A percentile compares a stretch with the other conserved stretches of the same genome.
Conservation (phyloP, 495 filamentous ascomycete species). For the Cercophora samala region DNA sequence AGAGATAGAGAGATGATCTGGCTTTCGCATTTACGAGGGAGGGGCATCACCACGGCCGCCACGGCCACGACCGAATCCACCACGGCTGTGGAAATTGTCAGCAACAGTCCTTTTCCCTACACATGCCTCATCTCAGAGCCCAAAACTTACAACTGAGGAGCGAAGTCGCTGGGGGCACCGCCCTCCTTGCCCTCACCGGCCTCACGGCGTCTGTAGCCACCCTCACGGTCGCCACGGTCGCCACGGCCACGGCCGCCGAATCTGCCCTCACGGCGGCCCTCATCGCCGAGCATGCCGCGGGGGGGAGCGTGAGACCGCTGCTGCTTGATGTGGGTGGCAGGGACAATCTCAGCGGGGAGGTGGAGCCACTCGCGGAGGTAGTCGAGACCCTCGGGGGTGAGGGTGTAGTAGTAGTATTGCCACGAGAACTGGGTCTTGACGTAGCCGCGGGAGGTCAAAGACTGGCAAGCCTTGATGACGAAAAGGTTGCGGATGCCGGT, state of each 20-base stretch:
- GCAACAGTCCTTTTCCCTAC: conserved; percentile 10
- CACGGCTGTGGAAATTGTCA: conserved; percentile 59
- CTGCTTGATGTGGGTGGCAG: conserved; percentile 99
- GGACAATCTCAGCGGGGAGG: conserved; percentile 98
- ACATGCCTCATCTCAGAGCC: neutral
- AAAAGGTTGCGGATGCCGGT: conserved; percentile 87
- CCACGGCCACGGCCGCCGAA: conserved; percentile 61
- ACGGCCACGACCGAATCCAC: conserved; percentile 90
- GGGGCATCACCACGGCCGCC: conserved; percentile 68
- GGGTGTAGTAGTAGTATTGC: conserved; percentile 99
- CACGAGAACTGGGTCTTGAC: conserved; percentile 99
- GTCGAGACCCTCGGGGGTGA: conserved; percentile 98
- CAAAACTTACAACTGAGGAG: conserved; percentile 77
- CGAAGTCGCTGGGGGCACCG: conserved; percentile 90
- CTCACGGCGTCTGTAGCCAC: conserved; percentile 87
- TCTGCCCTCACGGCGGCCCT: conserved; percentile 73
- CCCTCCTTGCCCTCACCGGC: conserved; percentile 91
- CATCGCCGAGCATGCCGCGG: conserved; percentile 96
- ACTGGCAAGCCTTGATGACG: conserved; percentile 98
- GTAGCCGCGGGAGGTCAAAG: conserved; percentile 92
- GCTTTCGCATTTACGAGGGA: conserved; percentile 54
- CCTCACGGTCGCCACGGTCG: conserved; percentile 78
- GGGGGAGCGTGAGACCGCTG: conserved; percentile 97
- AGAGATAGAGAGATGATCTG: conserved; percentile 35
- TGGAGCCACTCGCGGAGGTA: conserved; percentile 99